Conservation (phyloP, 2,329 filamentous ascomycete species). For the Dactylellina leptospora region DNA sequence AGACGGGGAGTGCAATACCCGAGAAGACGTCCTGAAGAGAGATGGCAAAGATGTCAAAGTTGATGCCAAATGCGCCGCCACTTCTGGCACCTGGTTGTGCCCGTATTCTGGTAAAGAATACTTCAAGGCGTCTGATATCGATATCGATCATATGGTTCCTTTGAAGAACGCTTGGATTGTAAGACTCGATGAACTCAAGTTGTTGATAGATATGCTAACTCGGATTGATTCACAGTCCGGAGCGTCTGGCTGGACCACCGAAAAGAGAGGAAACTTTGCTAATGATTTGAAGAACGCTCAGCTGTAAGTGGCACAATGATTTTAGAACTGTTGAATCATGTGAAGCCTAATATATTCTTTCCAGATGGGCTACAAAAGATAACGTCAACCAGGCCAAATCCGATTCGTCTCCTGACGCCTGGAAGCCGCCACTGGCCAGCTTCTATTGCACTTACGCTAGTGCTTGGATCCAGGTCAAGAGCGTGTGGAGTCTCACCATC, state of each 20-base stretch:
- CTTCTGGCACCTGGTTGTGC: constrained; percentile 73
- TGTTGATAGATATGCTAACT: constrained; percentile 5
- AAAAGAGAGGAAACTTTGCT: constrained; percentile 73
- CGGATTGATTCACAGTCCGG: constrained; percentile 67
- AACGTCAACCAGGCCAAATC: constrained; percentile 77
- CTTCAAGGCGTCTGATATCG: constrained; percentile 74
- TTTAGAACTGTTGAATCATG: neutral
- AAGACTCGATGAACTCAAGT: constrained; percentile 27
- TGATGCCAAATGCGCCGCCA: constrained; percentile 69
- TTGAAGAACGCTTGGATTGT: constrained; percentile 79
- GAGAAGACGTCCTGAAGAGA: constrained; percentile 76
- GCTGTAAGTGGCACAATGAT: constrained; percentile 61
- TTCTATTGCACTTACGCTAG: constrained; percentile 82
- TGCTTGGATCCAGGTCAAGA: constrained; percentile 82
- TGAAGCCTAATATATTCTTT: neutral
- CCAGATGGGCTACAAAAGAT: constrained; percentile 75
- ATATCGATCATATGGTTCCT: constrained; percentile 86
- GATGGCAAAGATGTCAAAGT: constrained; percentile 73
- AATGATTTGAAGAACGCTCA: constrained; percentile 81
- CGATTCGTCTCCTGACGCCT: constrained; percentile 76
- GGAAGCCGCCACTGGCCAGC: constrained; percentile 74
- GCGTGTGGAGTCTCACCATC: constrained; percentile 73
- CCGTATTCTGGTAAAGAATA: constrained; percentile 78
- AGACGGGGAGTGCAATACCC: constrained; percentile 74
- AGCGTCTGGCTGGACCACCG: constrained; percentile 75